Base-by-base conservation (phyloP, 768 basidiomycete genomes). In the Amanita phalloides region DNA sequence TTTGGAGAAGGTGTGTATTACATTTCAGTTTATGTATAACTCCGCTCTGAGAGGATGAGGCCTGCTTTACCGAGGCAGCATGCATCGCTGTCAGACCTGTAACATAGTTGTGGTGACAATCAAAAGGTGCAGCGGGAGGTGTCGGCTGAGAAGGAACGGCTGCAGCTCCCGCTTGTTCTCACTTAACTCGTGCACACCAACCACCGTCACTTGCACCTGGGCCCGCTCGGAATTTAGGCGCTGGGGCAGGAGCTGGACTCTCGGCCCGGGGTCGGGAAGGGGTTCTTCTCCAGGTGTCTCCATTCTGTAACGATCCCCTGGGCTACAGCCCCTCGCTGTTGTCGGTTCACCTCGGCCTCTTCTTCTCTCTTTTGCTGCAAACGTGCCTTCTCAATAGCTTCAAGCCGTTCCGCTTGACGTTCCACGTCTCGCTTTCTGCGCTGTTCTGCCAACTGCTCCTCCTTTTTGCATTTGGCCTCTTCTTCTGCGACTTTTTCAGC, bases 291-390 rank as follows among this genome's bases (percentile, higher is more conserved):
- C 59, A 53, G 13, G 17, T 17, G 17, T 53, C 47, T 48, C 44
- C 41, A 42, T 32, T 33, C 17, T 45, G 37, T 32, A 32, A 10
- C 9, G 33, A 14, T 46, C 25, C 42, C 35, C 26, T 41, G 37
- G 1, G 17, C 17, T 17, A 17, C 17, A 17, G 17, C 17, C 17
- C 17, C 1, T 47, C 79, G 77, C 14, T 68, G 60, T 25, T 25
- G 54, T 21, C 68, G 35, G 53, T 74, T 70, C 48, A 69, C 70
- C 66, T 77, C 77, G 1, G 86, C 85, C 54, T 87, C 85, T n/a
- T 82, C 81, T 58, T 86, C 87, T 36, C 83, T 76, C 57, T 81
- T 76, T 10, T 66, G 68, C 55, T 79, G 84, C 46, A 73, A 67
- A n/a, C 76, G 78, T 1, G 79, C 81, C 25, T 75, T 65, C 51